Evolutionary conservation across 2,329 filamentous ascomycete species (phyloP), one percentile per base, ranked within the genome.

Genomic region (Dactylellina parvicollis): DNA sequence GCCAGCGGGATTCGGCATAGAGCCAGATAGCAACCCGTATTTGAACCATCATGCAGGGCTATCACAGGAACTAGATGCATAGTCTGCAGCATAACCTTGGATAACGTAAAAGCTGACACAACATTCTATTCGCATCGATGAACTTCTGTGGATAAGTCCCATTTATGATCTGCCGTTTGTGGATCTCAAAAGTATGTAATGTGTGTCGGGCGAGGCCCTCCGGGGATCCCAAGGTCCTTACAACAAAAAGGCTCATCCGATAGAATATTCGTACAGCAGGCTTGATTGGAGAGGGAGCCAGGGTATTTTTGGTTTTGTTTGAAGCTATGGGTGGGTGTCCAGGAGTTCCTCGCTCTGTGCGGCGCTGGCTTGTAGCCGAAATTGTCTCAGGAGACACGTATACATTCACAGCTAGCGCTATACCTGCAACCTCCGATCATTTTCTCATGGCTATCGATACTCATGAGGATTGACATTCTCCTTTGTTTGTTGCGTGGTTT

Each of bases 351-450:
- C 47, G 32, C 56, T 26, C 26, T 1, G 12, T 47, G 32, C 49
- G 42, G 9, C 28, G 24, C 34, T 28, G 20, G n/a, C 8, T 20
- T 47, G 26, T 30, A 65, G 60, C 49, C 49, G 49, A 65, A 18
- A 65, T 65, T 67, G 44, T 42, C n/a, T 44, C 24, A 67, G 54
- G 62, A 52, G 52, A 46, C 38, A 67, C 44, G 28, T 59, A 34
- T 24, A 56, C 54, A 49, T 59, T 8, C 16, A 34, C 26, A n/a
- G 50, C 12, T 50, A 12, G 22, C 38, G 26, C 18, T 28, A 36
- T 32, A 5, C 2, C 38, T 4, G 4, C 12, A 4, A 9, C 10
- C 9, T 9, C 10, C 14, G 24, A 30, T 12, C 28, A 14, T 28
- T 28, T 30, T 40, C 10, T 24, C n/a, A 30, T 50, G 22, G 26